Percentiles rank a stretch among this genome's conserved stretches.
Conservation (phyloP, 768 basidiomycete genomes). For the Russula olivacea region DNA sequence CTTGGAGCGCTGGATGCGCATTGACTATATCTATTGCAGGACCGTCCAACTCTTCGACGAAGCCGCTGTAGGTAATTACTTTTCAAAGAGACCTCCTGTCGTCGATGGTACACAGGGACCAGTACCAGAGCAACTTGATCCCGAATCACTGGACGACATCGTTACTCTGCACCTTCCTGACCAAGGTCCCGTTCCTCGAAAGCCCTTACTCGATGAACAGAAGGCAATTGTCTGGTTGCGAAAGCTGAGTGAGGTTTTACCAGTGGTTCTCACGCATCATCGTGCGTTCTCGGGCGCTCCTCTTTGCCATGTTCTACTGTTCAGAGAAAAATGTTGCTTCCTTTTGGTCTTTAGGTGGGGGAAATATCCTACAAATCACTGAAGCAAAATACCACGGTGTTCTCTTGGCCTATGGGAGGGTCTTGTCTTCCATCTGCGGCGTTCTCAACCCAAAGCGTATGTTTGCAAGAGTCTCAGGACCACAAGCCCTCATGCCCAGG, state of each 20-base stretch:
- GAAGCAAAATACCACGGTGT: not conserved
- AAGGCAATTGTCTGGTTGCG: not conserved
- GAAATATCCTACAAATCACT: not conserved
- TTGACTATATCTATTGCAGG: not conserved
- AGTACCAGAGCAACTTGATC: no score
- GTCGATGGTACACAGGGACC: not conserved
- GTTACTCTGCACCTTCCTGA: no score
- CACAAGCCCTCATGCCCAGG: not conserved
- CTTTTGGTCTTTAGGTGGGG: not conserved
- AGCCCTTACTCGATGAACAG: not conserved
- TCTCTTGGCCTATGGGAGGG: not conserved
- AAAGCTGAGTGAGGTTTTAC: constrained; percentile 6
- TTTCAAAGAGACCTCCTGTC: not conserved
- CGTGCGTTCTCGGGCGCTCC: not conserved
- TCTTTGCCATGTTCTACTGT: not conserved
- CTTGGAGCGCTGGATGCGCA: constrained; percentile 8
- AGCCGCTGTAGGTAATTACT: not conserved
- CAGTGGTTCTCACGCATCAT: constrained; percentile 7
- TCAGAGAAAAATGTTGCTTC: not conserved
- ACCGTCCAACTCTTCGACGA: constrained; percentile 10
- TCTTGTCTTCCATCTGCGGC: not conserved
- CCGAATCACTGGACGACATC: not conserved
- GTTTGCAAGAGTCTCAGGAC: not conserved
- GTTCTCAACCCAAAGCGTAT: rapidly evolving
- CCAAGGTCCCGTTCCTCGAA: not conserved